Percentiles rank a stretch among this genome's conserved stretches.
phyloP scores from a whole-genome alignment of 805 yeast species.

The Teunomyces pallodes region DNA sequence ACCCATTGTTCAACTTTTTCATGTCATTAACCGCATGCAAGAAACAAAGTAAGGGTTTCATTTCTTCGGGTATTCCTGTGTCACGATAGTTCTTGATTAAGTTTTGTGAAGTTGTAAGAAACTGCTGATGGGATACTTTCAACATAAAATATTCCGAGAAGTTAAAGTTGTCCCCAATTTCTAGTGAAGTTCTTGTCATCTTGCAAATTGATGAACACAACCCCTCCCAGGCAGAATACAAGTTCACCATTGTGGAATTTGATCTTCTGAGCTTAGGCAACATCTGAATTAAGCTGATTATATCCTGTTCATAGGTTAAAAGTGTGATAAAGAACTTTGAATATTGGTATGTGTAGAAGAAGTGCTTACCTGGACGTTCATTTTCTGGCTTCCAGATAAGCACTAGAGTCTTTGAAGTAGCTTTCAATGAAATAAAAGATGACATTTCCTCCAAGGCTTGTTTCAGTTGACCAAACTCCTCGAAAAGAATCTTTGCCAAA shows the following conservation, averaged over 20 bases:
- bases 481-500: conserved; percentile 59
- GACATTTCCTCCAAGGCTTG: conserved; percentile 66
- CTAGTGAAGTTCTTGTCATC: conserved; percentile 46
- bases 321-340: conserved; percentile 60
- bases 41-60: conserved; percentile 40
- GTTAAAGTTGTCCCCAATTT: conserved; percentile 33
- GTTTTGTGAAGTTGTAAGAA: conserved; percentile 36
- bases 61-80: conserved; percentile 35
- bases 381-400: conserved; percentile 91
- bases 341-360: conserved; percentile 71
- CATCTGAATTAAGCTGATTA: conserved; percentile 56
- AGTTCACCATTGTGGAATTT: conserved; percentile 70
- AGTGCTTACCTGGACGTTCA: conserved; percentile 93
- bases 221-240: conserved; percentile 64
- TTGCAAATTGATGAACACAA: conserved; percentile 51
- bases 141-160: conserved; percentile 54
- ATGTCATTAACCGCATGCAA: conserved; percentile 56
- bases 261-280: conserved; percentile 75
- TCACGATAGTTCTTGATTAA: conserved; percentile 22
- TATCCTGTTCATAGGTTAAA: conserved; percentile 51
- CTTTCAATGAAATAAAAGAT: conserved; percentile 59
- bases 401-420: conserved; percentile 67
- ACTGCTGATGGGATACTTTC: conserved; percentile 42
- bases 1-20: conserved; percentile 73
- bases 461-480: conserved; percentile 49